Evolutionary conservation across 2,329 filamentous ascomycete species (phyloP).

Genomic region (Trichoderma guizhouense): DNA sequence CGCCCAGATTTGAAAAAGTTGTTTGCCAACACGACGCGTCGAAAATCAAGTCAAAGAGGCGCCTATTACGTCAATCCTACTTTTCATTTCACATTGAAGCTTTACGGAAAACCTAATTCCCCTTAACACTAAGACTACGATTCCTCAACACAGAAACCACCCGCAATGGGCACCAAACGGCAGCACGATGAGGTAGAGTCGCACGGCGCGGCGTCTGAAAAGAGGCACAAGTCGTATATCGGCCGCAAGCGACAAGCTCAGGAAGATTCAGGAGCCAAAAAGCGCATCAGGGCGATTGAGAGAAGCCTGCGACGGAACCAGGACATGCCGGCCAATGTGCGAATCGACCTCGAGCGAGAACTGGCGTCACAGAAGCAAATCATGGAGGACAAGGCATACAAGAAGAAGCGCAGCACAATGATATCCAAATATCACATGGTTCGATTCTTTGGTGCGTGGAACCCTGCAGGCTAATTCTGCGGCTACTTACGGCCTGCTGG

Average conservation of each 20-base stretch:
- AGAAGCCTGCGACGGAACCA: conserved; percentile 60
- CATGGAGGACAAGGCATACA: conserved; percentile 55
- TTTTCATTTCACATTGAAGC: too few species aligned
- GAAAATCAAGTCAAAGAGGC: not conserved
- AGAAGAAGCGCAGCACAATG: conserved; percentile 64
- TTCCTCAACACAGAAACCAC: not conserved
- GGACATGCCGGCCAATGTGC: conserved; percentile 64
- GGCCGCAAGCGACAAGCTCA: conserved; percentile 41
- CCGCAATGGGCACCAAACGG: conserved; percentile 33
- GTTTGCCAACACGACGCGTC: not conserved
- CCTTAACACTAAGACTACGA: not conserved
- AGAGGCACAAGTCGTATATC: conserved; percentile 35
- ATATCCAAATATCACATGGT: conserved; percentile 81
- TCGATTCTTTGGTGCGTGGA: conserved; percentile 68
- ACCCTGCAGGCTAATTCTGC: not conserved
- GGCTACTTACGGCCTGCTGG: not conserved
- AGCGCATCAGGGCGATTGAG: conserved; percentile 66
- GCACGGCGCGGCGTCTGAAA: conserved; percentile 20
- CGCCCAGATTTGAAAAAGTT: not conserved
- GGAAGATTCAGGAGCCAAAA: conserved; percentile 61
- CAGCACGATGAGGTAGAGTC: conserved; percentile 29
- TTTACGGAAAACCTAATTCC: not conserved
- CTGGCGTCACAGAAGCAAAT: conserved; percentile 64
- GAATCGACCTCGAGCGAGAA: conserved; percentile 69
- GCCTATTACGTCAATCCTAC: too few species aligned